These are phyloP conservation scores for Macrolepiota fuliginosa DNA, from an alignment of 768 basidiomycete species.

Conservation along the genomic window DNA sequence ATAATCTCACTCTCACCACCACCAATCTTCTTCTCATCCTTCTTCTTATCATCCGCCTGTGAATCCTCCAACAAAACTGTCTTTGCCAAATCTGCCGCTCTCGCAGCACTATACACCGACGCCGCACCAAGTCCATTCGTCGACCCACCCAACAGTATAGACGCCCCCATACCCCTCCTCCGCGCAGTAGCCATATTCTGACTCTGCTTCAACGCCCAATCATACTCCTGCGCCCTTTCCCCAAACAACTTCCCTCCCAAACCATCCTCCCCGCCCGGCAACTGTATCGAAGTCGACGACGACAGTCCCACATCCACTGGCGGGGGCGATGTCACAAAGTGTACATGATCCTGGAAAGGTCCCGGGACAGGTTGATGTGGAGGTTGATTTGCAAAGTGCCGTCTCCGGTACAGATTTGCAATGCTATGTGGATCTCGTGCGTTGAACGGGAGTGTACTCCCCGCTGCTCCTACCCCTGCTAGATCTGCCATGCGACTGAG, in stretches of 20 bases:
- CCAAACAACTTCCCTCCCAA: slow-evolving; percentile 24
- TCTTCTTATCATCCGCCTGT: slow-evolving; percentile 30
- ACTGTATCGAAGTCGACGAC: slow-evolving; percentile 1
- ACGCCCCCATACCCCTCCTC: slow-evolving; percentile 32
- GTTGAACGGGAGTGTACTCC: slow-evolving; percentile 9
- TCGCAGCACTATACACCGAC: slow-evolving; percentile 41
- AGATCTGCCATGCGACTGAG: slow-evolving; percentile 80
- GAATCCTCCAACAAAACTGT: slow-evolving; percentile 78
- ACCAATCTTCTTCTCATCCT: slow-evolving; percentile 11
- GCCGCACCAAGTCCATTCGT: slow-evolving; percentile 31
- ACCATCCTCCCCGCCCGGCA: slow-evolving; percentile 20
- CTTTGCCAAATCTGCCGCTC: slow-evolving; percentile 52
- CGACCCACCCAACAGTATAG: slow-evolving; percentile 43
- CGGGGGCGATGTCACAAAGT: slow-evolving; percentile 29
- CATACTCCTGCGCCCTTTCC: slow-evolving; percentile 71
- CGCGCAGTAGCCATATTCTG: slow-evolving; percentile 52
- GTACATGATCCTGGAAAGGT: slow-evolving; percentile 20
- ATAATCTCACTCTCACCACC: slow-evolving; percentile 8
- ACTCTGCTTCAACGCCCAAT: slow-evolving; percentile 70
- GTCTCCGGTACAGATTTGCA: slow-evolving; percentile 14
- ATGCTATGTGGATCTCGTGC: slow-evolving; percentile 15
- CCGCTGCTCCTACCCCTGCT: slow-evolving; percentile 26
- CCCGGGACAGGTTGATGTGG: slow-evolving; percentile 5
- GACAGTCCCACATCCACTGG: slow-evolving; percentile 7
- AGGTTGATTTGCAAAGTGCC: slow-evolving; percentile 5